These are phyloP conservation scores for Raphanus sativus DNA, from an alignment of 345 rosid genomes.

Conservation along the genomic window DNA sequence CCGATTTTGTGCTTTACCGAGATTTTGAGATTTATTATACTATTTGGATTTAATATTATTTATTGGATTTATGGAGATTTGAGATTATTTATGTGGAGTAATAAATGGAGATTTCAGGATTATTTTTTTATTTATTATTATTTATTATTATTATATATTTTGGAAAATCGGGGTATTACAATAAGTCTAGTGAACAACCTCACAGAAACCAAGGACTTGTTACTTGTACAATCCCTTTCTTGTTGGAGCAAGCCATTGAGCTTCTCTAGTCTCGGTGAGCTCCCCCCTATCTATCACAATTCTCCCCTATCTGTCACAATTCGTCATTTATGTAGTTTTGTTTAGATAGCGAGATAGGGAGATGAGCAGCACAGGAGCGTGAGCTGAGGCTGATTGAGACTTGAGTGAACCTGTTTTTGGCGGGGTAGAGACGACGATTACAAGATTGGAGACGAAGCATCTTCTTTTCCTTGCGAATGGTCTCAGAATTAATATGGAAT, in stretches of 20 bases:
- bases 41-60: no score
- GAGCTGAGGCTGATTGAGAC: slow-evolving; percentile 30
- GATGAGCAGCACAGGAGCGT: slow-evolving; percentile 29
- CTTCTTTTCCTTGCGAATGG: background rate
- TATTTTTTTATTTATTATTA: no score
- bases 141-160: no score
- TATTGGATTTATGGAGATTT: no score
- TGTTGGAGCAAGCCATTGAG: slow-evolving; percentile 87
- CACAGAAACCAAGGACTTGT: slow-evolving; percentile 49
- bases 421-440: slow-evolving; percentile 40
- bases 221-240: slow-evolving; percentile 44
- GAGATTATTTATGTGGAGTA: no score
- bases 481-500: background rate
- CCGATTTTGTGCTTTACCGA: no score
- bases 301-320: background rate
- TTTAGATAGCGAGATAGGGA: slow-evolving; percentile 22
- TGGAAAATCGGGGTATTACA: no score
- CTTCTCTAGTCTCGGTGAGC: slow-evolving; percentile 75
- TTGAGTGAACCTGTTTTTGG: slow-evolving; percentile 26
- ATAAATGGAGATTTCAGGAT: no score
- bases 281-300: slow-evolving; percentile 68
- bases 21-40: no score
- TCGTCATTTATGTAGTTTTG: slow-evolving; percentile 2
- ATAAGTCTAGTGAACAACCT: slow-evolving; percentile 49
- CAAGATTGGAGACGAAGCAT: slow-evolving; percentile 57